Percentiles rank a stretch among this genome's conserved stretches.
phyloP scores from a whole-genome alignment of 495 filamentous ascomycete genomes.

The Talaromyces adpressus region DNA sequence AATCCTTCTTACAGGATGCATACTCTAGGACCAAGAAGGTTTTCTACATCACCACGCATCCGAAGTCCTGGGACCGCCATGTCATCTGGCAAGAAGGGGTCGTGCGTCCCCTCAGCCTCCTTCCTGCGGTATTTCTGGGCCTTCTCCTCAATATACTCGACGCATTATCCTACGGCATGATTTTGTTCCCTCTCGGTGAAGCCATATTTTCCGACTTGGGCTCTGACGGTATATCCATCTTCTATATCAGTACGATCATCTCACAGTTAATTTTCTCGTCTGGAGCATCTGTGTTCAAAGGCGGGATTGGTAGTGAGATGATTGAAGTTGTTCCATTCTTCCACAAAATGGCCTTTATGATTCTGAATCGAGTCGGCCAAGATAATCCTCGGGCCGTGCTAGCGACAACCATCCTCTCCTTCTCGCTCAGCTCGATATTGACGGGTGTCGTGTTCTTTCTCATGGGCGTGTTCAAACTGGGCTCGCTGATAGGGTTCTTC shows the following conservation, averaged over 20 bases:
- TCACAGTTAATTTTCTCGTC: constrained; percentile 88
- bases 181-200: constrained; percentile 85
- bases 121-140: constrained; percentile 84
- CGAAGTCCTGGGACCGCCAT: constrained; percentile 65
- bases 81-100: constrained; percentile 57
- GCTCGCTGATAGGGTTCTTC: constrained; percentile 92
- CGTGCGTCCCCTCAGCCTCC: constrained; percentile 55
- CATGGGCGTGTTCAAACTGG: constrained; percentile 78
- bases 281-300: constrained; percentile 79
- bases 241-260: constrained; percentile 95
- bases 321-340: constrained; percentile 98
- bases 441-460: constrained; percentile 87
- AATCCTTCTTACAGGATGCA: background rate
- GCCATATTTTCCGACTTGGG: constrained; percentile 77
- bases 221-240: constrained; percentile 93
- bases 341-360: constrained; percentile 91
- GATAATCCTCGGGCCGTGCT: constrained; percentile 78
- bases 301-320: constrained; percentile 94
- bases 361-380: constrained; percentile 68
- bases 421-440: constrained; percentile 82
- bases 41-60: constrained; percentile 34
- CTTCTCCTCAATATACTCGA: constrained; percentile 88
- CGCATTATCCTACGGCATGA: constrained; percentile 94
- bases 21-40: constrained; percentile 20
- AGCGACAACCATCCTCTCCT: constrained; percentile 86